phyloP scores from a whole-genome alignment of 108 stramenopile genomes.

The Fistulifera pelliculosa region DNA sequence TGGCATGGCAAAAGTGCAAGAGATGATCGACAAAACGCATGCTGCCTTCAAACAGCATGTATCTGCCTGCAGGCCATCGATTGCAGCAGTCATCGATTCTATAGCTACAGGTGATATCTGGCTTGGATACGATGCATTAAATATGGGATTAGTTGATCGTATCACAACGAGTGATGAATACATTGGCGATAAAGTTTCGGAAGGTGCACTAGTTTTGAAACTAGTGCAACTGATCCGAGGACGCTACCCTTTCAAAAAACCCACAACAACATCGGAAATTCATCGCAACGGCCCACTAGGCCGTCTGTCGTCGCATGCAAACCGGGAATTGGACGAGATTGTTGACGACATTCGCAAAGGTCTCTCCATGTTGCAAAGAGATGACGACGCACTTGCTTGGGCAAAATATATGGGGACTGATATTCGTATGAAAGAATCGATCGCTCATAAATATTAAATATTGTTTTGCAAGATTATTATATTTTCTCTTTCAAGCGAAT shows the following conservation, averaged over 20 bases:
- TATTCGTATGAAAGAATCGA: too few species aligned
- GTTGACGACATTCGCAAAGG: too few species aligned
- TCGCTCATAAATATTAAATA: too few species aligned
- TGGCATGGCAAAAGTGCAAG: slow-evolving; percentile 50
- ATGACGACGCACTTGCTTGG: too few species aligned
- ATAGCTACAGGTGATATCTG: slow-evolving; percentile 71
- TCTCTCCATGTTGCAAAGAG: too few species aligned
- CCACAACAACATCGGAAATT: too few species aligned
- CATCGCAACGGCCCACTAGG: too few species aligned
- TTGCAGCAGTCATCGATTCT: slow-evolving; percentile 38
- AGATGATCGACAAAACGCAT: slow-evolving; percentile 66
- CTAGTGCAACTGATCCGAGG: slow-evolving; percentile 34
- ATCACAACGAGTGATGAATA: slow-evolving; percentile 66
- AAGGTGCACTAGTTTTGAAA: slow-evolving; percentile 56
- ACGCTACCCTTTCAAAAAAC: slow-evolving; percentile 14
- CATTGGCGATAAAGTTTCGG: slow-evolving; percentile 36
- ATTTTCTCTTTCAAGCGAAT: too few species aligned
- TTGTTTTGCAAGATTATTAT: too few species aligned
- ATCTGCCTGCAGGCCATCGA: slow-evolving; percentile 35
- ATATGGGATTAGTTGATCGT: slow-evolving; percentile 63
- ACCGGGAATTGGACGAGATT: too few species aligned
- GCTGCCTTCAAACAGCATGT: slow-evolving; percentile 67
- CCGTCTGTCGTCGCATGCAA: too few species aligned
- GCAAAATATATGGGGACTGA: too few species aligned
- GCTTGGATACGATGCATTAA: slow-evolving; percentile 61